These are phyloP conservation scores for Oxyria digyna DNA, from an alignment of 148 eudicot species.

Conservation along the genomic window DNA sequence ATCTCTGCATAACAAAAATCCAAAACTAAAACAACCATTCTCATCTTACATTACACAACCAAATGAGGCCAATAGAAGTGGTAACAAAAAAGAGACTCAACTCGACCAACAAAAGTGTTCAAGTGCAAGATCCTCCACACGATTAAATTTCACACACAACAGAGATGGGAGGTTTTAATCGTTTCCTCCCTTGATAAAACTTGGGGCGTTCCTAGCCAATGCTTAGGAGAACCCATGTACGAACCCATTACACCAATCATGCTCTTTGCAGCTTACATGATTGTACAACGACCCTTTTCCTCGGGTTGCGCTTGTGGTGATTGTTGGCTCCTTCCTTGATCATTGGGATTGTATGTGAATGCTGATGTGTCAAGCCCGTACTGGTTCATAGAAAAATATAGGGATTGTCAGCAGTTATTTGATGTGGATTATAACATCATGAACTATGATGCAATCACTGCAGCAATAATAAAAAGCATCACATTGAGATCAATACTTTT, in stretches of 20 bases:
- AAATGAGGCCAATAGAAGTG: background rate
- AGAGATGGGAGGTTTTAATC: background rate
- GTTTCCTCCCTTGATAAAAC: background rate
- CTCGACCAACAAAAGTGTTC: background rate
- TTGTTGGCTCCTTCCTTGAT: slow-evolving; percentile 51
- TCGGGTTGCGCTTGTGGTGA: slow-evolving; percentile 45
- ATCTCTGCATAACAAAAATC: background rate
- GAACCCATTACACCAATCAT: background rate
- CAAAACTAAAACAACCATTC: background rate
- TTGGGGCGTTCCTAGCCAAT: background rate
- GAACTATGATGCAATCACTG: background rate
- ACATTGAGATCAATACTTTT: background rate
- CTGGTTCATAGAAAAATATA: slow-evolving; percentile 23
- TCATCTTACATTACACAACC: slow-evolving; percentile 8
- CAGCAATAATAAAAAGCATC: background rate
- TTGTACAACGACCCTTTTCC: slow-evolving; percentile 61
- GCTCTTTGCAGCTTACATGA: slow-evolving; percentile 39
- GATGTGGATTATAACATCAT: background rate
- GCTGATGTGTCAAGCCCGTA: slow-evolving; percentile 92
- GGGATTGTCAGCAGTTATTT: background rate
- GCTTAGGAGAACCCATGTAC: slow-evolving; percentile 1
- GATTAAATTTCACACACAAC: slow-evolving; percentile 15
- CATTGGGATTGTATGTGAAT: slow-evolving; percentile 86
- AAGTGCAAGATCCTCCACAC: slow-evolving; percentile 10
- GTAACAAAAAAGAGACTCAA: background rate